phyloP scores from a whole-genome alignment of 1,284 basidiomycete genomes.

The Malassezia sympodialis region DNA sequence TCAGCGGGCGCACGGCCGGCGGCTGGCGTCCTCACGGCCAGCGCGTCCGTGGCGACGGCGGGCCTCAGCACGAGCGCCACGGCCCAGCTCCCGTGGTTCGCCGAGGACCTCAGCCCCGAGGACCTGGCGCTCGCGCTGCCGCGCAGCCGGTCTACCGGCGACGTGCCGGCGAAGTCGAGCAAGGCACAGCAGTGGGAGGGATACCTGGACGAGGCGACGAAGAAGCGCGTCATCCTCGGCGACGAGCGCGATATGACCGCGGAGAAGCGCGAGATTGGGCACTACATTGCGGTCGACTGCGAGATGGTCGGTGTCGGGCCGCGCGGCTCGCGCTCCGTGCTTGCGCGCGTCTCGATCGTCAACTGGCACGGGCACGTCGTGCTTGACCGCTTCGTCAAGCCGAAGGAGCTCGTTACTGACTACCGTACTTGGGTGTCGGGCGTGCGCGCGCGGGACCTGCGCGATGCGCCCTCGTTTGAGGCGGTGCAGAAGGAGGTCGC shows the following conservation, averaged over 20 bases:
- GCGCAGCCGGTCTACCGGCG: conserved; percentile 18
- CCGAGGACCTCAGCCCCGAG: conserved; percentile 37
- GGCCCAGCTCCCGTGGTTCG: conserved; percentile 34
- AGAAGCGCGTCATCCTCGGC: conserved; percentile 30
- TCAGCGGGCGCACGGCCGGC: neutral
- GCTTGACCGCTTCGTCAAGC: conserved; percentile 76
- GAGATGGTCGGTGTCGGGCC: conserved; percentile 95
- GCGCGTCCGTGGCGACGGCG: neutral
- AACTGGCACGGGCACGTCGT: conserved; percentile 75
- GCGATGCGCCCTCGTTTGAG: conserved; percentile 62
- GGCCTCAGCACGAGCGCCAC: neutral
- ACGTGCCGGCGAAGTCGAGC: conserved; percentile 3
- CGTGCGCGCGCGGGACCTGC: conserved; percentile 66
- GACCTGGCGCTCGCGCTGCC: conserved; percentile 31
- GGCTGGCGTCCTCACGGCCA: neutral
- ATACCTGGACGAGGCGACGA: conserved; percentile 24
- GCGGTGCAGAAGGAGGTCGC: conserved; percentile 73
- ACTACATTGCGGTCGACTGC: conserved; percentile 77
- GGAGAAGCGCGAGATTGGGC: conserved; percentile 23
- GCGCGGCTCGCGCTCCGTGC: conserved; percentile 65
- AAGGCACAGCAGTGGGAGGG: conserved; percentile 27
- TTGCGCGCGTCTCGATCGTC: conserved; percentile 83
- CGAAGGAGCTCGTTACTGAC: conserved; percentile 79
- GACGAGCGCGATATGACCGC: conserved; percentile 19
- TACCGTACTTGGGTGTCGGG: conserved; percentile 88